Conservation (phyloP, 441 rosid genomes). For the Populus tomentosa region DNA sequence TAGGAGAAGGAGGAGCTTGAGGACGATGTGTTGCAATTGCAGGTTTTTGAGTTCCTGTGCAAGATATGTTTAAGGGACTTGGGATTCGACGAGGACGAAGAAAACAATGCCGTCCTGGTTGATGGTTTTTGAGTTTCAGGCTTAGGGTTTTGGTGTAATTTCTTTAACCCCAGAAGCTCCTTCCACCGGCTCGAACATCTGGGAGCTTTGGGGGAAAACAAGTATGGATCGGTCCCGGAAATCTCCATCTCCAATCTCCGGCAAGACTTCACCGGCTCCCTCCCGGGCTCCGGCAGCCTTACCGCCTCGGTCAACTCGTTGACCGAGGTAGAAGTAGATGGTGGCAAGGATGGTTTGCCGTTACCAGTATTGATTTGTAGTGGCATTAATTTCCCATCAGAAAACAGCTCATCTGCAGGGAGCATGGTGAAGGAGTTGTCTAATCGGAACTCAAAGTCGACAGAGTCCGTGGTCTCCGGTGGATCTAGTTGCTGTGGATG, state of each 20-base stretch:
- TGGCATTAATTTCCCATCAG: slow-evolving; percentile 76
- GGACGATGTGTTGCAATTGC: slow-evolving; percentile 25
- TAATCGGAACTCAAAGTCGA: slow-evolving; percentile 73
- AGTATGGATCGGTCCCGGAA: slow-evolving; percentile 35
- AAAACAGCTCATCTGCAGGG: slow-evolving; percentile 87
- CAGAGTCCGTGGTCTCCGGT: slow-evolving; percentile 30
- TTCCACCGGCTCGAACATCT: slow-evolving; percentile 86
- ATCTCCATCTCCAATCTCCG: slow-evolving; percentile 40
- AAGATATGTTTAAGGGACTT: slow-evolving; percentile 60
- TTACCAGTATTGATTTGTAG: slow-evolving; percentile 37
- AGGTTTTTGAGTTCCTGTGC: slow-evolving; percentile 60
- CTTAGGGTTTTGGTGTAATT: slow-evolving; percentile 40
- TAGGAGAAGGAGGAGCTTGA: not conserved
- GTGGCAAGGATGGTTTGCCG: slow-evolving; percentile 3
- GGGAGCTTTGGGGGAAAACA: slow-evolving; percentile 80
- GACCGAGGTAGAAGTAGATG: slow-evolving; percentile 4
- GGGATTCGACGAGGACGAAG: slow-evolving; percentile 8
- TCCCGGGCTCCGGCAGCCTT: slow-evolving; percentile 21
- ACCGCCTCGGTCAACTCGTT: slow-evolving; percentile 13
- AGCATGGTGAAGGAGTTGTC: slow-evolving; percentile 75
- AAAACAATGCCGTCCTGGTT: slow-evolving; percentile 10
- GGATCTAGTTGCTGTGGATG: slow-evolving; percentile 19
- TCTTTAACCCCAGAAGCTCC: slow-evolving; percentile 72
- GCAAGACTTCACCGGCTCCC: slow-evolving; percentile 23
- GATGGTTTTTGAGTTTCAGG: slow-evolving; percentile 16